Evolutionary conservation across 306 rosid species (phyloP).

Genomic region (Morella rubra): DNA sequence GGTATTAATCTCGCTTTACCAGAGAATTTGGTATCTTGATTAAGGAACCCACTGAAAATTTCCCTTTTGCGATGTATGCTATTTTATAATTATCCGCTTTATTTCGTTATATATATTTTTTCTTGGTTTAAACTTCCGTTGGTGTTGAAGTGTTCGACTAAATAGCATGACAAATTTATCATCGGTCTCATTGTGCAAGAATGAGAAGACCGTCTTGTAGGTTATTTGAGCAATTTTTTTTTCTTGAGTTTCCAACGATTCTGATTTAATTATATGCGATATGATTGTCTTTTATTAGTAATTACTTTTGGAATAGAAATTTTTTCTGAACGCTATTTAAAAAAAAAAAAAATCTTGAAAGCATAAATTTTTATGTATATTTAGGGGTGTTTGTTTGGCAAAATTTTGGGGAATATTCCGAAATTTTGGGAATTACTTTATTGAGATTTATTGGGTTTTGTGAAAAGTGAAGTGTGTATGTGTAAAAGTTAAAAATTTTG

Average conservation of each 20-base stretch:
- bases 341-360: too few relatives aligned
- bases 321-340: background rate
- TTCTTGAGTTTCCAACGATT: background rate
- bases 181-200: background rate
- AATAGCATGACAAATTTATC: background rate
- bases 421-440: too few relatives aligned
- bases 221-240: background rate
- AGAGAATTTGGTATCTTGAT: conserved; percentile 2
- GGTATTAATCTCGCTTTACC: conserved; percentile 31
- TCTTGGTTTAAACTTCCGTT: background rate
- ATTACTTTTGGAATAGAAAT: background rate
- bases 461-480: too few relatives aligned
- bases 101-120: background rate
- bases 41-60: background rate
- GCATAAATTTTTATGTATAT: too few relatives aligned
- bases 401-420: too few relatives aligned
- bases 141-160: background rate
- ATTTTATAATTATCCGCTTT: background rate
- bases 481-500: too few relatives aligned
- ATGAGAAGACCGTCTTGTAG: background rate
- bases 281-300: background rate
- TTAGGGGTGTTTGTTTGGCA: too few relatives aligned
- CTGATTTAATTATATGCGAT: background rate
- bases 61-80: conserved; percentile 6
- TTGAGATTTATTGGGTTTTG: too few relatives aligned